Evolutionary conservation across 257 asterid genomes (phyloP).

Genomic region (Capsicum rhomboideum): DNA sequence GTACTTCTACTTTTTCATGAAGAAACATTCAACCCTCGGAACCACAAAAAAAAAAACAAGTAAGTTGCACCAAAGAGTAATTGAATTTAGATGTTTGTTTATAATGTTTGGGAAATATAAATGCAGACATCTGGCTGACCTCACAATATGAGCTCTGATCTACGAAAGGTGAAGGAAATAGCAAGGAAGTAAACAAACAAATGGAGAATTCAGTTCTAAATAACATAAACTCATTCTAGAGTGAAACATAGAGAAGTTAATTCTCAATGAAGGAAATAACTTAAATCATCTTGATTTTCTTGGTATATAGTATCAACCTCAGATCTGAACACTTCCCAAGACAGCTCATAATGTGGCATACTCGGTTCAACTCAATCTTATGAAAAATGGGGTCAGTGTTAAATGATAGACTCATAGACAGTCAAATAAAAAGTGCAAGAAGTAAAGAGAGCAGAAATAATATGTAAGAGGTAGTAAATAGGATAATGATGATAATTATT

Average conservation of each 20-base stretch:
- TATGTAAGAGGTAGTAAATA: background rate
- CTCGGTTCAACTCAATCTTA: conserved; percentile 32
- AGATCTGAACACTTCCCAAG: conserved; percentile 33
- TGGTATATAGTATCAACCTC: conserved; percentile 35
- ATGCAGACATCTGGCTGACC: background rate
- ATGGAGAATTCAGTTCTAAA: background rate
- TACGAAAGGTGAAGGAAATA: too few species aligned
- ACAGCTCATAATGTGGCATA: conserved; percentile 40
- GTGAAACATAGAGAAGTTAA: background rate
- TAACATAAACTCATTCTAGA: background rate
- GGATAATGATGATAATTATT: background rate
- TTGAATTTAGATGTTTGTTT: too few species aligned
- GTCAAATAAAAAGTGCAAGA: background rate
- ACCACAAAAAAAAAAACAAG: too few species aligned
- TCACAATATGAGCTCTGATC: background rate
- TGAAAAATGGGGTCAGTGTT: background rate
- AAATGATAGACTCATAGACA: background rate
- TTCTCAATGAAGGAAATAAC: background rate
- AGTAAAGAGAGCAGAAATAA: background rate
- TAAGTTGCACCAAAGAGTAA: too few species aligned
- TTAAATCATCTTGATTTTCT: conserved; percentile 20
- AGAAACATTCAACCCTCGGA: background rate
- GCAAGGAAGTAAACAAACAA: background rate
- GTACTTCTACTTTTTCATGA: background rate
- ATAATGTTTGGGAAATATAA: background rate